A percentile compares a stretch with the other conserved stretches of the same genome.
phyloP scores from a whole-genome alignment of 1,284 basidiomycete species.

The Cutaneotrichosporon dermatis region DNA sequence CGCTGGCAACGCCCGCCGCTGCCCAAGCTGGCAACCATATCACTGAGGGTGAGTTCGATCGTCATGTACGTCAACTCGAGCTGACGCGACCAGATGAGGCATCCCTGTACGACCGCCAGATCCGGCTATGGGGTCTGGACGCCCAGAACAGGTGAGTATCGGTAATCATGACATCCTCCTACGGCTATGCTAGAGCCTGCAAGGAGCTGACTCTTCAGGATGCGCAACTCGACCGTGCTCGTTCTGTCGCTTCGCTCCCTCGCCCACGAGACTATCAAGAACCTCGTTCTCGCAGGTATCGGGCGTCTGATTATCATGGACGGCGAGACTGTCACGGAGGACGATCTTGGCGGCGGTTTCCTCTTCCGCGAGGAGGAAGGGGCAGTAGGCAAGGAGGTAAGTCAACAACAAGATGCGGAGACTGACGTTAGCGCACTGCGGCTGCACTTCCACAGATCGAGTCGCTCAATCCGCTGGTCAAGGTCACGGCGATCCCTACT shows the following conservation, averaged over 20 bases:
- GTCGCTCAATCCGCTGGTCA: slow-evolving; percentile 86
- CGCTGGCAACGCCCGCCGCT: background rate
- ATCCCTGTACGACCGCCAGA: slow-evolving; percentile 91
- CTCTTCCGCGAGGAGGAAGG: slow-evolving; percentile 85
- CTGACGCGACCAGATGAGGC: slow-evolving; percentile 61
- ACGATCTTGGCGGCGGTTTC: slow-evolving; percentile 88
- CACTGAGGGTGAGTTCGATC: slow-evolving; percentile 32
- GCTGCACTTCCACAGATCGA: slow-evolving; percentile 78
- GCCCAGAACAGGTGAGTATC: slow-evolving; percentile 79
- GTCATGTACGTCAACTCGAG: background rate
- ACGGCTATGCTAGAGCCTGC: background rate
- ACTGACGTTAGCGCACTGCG: slow-evolving; percentile 63
- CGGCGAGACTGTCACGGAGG: slow-evolving; percentile 51
- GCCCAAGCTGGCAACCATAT: slow-evolving; percentile 23
- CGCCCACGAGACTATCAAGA: slow-evolving; percentile 96
- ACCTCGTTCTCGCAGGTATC: slow-evolving; percentile 61
- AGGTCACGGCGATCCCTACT: slow-evolving; percentile 61
- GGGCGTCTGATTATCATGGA: slow-evolving; percentile 58
- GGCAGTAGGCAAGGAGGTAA: slow-evolving; percentile 72
- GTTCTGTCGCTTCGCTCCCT: slow-evolving; percentile 75
- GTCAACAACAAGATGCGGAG: slow-evolving; percentile 1
- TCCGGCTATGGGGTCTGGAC: slow-evolving; percentile 94
- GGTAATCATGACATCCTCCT: no score
- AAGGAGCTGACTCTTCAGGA: slow-evolving; percentile 54
- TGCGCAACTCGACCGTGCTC: slow-evolving; percentile 88